phyloP scores from a whole-genome alignment of 352 stramenopile species.

The Globisporangium sylvaticum region DNA sequence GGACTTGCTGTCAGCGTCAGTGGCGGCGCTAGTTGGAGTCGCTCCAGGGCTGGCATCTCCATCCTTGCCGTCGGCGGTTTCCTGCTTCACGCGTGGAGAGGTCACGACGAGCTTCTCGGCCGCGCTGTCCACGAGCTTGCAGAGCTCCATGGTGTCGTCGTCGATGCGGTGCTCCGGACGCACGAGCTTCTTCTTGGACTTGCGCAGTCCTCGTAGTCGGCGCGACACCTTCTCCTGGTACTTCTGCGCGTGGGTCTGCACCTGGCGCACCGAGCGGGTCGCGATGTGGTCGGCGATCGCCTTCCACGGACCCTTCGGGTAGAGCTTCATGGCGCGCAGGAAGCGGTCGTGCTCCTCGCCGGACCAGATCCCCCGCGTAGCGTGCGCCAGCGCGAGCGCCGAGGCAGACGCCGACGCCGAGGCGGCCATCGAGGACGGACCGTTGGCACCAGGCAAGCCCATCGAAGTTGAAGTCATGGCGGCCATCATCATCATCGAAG shows the following conservation, averaged over 20 bases:
- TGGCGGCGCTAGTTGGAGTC: not conserved
- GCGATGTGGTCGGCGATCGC: conserved; percentile 65
- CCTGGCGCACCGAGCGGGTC: conserved; percentile 63
- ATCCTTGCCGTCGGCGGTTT: not conserved
- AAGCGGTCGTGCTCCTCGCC: conserved; percentile 71
- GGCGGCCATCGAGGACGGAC: not conserved
- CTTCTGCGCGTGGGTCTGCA: conserved; percentile 79
- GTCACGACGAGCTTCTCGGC: conserved; percentile 39
- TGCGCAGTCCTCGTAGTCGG: conserved; percentile 55
- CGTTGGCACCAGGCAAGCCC: conserved; percentile 8
- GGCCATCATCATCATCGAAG: conserved; percentile 13
- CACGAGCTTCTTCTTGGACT: conserved; percentile 69
- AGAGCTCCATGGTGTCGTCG: conserved; percentile 56
- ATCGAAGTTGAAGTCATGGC: conserved; percentile 19
- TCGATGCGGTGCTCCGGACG: conserved; percentile 54
- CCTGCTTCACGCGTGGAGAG: conserved; percentile 16
- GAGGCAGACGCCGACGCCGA: not conserved
- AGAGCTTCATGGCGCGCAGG: conserved; percentile 60
- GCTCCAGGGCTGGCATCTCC: not conserved
- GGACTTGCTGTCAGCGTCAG: not conserved
- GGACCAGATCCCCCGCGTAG: conserved; percentile 48
- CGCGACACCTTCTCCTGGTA: conserved; percentile 75
- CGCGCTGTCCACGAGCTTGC: conserved; percentile 48
- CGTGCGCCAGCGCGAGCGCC: not conserved
- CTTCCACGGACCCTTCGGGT: conserved; percentile 70